Conservation (phyloP, 2,329 filamentous ascomycete genomes). For the Ophiostoma montium region DNA sequence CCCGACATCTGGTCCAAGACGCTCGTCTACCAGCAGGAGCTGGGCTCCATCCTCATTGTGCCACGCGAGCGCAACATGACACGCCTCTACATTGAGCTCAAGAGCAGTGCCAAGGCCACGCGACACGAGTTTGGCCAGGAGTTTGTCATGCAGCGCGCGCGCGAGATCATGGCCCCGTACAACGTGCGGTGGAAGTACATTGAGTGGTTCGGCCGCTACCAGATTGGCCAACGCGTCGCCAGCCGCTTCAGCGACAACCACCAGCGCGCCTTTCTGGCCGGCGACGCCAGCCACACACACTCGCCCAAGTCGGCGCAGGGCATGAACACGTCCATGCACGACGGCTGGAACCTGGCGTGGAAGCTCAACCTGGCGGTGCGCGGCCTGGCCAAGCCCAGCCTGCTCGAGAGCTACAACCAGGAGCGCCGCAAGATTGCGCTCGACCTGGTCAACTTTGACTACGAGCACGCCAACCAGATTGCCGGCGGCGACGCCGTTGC, state of each 20-base stretch:
- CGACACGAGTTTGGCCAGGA: slow-evolving; percentile 30
- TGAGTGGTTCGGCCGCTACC: slow-evolving; percentile 60
- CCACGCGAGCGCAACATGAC: slow-evolving; percentile 62
- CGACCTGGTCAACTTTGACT: slow-evolving; percentile 44
- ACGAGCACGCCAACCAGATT: slow-evolving; percentile 28
- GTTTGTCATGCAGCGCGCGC: slow-evolving; percentile 52
- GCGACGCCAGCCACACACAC: slow-evolving; percentile 53
- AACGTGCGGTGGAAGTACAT: slow-evolving; percentile 42
- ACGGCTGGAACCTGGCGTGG: slow-evolving; percentile 50
- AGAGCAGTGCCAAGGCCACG: slow-evolving; percentile 19
- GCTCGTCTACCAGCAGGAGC: slow-evolving; percentile 50
- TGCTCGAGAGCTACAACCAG: slow-evolving; percentile 47
- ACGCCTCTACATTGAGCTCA: slow-evolving; percentile 45
- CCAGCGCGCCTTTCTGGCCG: slow-evolving; percentile 44
- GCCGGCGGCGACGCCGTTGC: slow-evolving; percentile 43
- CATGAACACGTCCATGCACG: slow-evolving; percentile 46
- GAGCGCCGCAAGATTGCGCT: slow-evolving; percentile 49
- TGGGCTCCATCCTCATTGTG: slow-evolving; percentile 59
- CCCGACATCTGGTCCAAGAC: slow-evolving; percentile 66
- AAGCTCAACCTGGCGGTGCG: slow-evolving; percentile 42
- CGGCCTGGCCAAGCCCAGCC: slow-evolving; percentile 36
- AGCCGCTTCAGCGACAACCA: slow-evolving; percentile 51
- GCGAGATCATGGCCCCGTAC: slow-evolving; percentile 45
- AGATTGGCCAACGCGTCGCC: slow-evolving; percentile 57
- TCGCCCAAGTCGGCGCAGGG: slow-evolving; percentile 53